Evolutionary conservation across 179 eudicot genomes (phyloP).

Genomic region (Spergularia azorica): DNA sequence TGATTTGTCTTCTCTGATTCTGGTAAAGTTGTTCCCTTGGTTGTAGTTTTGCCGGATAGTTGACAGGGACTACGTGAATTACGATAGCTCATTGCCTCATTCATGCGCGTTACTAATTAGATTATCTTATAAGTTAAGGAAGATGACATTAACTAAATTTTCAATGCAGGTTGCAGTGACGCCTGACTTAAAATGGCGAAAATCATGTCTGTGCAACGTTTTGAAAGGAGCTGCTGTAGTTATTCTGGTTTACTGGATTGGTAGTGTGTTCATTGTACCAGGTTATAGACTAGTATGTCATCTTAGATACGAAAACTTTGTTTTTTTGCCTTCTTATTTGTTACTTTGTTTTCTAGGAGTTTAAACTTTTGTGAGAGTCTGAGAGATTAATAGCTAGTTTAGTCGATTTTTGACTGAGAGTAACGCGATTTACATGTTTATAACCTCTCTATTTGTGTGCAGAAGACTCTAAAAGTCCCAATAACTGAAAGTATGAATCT

Average conservation of each 20-base stretch:
- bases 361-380: no score
- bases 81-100: no score
- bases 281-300: slow-evolving; percentile 18
- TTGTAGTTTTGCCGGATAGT: background rate
- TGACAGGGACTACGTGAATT: no score
- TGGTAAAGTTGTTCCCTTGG: background rate
- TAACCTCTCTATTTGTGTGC: slow-evolving; percentile 18
- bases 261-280: slow-evolving; percentile 28
- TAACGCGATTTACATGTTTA: background rate
- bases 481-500: slow-evolving; percentile 22
- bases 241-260: slow-evolving; percentile 26
- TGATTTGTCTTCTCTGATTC: background rate
- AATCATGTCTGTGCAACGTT: slow-evolving; percentile 25
- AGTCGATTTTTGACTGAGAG: no score
- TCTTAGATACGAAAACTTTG: no score
- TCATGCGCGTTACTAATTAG: no score
- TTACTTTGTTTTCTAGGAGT: no score
- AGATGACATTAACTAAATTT: background rate
- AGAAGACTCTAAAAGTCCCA: slow-evolving; percentile 28
- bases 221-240: slow-evolving; percentile 27
- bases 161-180: slow-evolving; percentile 20
- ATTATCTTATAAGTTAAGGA: no score
- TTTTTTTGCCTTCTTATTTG: no score
- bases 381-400: no score
- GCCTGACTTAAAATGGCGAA: slow-evolving; percentile 32